Base-by-base conservation (phyloP, 169 alveolate genomes). In the Eimeria necatrix region DNA sequence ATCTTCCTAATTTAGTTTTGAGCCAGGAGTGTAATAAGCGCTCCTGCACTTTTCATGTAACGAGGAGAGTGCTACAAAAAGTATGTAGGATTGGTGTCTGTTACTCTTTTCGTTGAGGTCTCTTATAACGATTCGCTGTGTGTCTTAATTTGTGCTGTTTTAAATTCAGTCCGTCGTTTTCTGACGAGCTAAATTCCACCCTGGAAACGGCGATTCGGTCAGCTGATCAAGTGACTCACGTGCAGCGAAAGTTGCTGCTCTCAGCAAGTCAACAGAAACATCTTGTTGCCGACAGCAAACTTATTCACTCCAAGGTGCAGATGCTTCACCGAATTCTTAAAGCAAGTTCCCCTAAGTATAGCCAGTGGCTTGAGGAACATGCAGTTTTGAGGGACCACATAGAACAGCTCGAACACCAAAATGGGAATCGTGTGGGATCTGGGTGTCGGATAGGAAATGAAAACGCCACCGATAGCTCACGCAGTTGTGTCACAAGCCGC, bases 291-390 rank as follows among this genome's bases (percentile, higher is more conserved):
- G 91, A 83, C 91, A 83, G 91, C 91, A 83, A 83, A 5, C 18
- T 83, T 20, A 83, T 83, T 83, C 91, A 83, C 26, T 83, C 91
- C 5, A 83, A 83, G 53, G 76, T 83, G 74, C 53, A 26, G 18
- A 56, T 26, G 53, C 74, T 83, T 20, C 91, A 83, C 91, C 91
- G 76, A 8, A 53, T 83, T 10, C 53, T 83, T 16, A 51, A 24
- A 46, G 56, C 52, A 22, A 18, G 56, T 22, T 8, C 60, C 22
- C 91, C 91, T 22, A 73, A 56, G 10, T 83, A 83, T 74, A 59
- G 91, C 59, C 91, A 83, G 91, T 83, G 71, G 91, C 91, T 83
- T 32, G 74, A 52, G 59, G 91, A 56, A 10, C 91, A 83, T 18
- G 53, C 53, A 8, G 32, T 32, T 74, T 74, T 83, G n/a, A 48